These are phyloP conservation scores for Heterobasidion parviporum DNA, from an alignment of 1,284 basidiomycete genomes.

Conservation along the genomic window DNA sequence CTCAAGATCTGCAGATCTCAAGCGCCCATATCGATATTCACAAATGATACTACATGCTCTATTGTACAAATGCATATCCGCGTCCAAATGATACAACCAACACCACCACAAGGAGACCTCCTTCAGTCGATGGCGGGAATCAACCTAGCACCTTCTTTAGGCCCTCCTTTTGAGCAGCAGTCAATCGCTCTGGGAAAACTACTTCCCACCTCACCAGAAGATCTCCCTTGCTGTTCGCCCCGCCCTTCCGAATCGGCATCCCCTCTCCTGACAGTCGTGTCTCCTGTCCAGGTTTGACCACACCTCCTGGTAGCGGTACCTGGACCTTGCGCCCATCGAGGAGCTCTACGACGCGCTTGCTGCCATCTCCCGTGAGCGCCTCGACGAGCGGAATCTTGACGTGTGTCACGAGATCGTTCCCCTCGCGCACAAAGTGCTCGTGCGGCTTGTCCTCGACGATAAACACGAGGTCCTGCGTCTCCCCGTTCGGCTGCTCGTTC, in stretches of 20 bases:
- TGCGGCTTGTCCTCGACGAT: slow-evolving; percentile 90
- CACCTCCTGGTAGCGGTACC: slow-evolving; percentile 56
- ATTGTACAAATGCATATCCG: not conserved
- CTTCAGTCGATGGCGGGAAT: not conserved
- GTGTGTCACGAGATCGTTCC: slow-evolving; percentile 68
- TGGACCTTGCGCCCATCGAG: slow-evolving; percentile 77
- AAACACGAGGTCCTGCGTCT: slow-evolving; percentile 82
- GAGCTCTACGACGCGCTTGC: slow-evolving; percentile 50
- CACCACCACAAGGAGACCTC: not conserved
- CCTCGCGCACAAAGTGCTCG: slow-evolving; percentile 65
- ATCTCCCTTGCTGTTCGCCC: slow-evolving; percentile 74
- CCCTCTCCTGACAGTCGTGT: slow-evolving; percentile 72
- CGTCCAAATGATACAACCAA: not conserved
- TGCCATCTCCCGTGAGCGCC: slow-evolving; percentile 57
- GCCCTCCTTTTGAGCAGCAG: slow-evolving; percentile 70
- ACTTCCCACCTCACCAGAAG: slow-evolving; percentile 80
- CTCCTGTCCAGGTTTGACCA: slow-evolving; percentile 76
- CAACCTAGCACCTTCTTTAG: slow-evolving; percentile 59
- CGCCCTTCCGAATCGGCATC: slow-evolving; percentile 85
- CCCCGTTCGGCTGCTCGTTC: slow-evolving; percentile 72
- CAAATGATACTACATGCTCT: not conserved
- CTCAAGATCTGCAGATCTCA: too few relatives aligned
- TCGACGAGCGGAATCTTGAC: slow-evolving; percentile 75
- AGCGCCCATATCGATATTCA: not conserved
- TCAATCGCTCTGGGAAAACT: slow-evolving; percentile 73